Conservation (phyloP, 2,329 filamentous ascomycete genomes). For the Hypomyces perniciosus region DNA sequence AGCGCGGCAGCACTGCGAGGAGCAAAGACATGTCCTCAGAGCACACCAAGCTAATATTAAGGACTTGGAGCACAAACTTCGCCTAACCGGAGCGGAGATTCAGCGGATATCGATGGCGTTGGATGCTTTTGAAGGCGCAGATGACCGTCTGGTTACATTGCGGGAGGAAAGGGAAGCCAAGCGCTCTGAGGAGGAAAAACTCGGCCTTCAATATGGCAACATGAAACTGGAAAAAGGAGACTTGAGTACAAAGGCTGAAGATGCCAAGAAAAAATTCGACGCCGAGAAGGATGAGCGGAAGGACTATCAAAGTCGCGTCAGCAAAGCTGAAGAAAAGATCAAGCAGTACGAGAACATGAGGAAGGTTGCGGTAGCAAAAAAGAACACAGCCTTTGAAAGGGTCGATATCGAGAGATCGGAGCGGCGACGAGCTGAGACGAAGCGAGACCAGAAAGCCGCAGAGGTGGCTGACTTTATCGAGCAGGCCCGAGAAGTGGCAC, state of each 20-base stretch:
- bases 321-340: conserved; percentile 51
- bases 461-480: conserved; percentile 48
- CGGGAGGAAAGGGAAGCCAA: conserved; percentile 50
- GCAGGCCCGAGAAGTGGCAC: conserved; percentile 49
- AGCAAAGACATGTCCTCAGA: conserved; percentile 39
- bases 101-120: conserved; percentile 49
- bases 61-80: conserved; percentile 46
- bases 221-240: conserved; percentile 43
- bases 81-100: conserved; percentile 56
- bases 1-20: conserved; percentile 42
- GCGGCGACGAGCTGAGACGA: conserved; percentile 39
- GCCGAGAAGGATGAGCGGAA: conserved; percentile 29
- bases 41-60: conserved; percentile 35
- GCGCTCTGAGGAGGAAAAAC: conserved; percentile 42
- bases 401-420: conserved; percentile 44
- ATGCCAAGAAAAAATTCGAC: conserved; percentile 32
- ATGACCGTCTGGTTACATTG: conserved; percentile 57
- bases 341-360: conserved; percentile 43
- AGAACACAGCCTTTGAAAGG: conserved; percentile 53
- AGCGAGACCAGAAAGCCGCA: conserved; percentile 40
- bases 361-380: conserved; percentile 49
- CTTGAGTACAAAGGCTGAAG: conserved; percentile 38
- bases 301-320: conserved; percentile 41
- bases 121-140: conserved; percentile 61
- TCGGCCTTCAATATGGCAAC: conserved; percentile 51